These are phyloP conservation scores for Pseudogymnoascus sp. DNA, from an alignment of 2,329 filamentous ascomycete genomes.

Conservation along the genomic window DNA sequence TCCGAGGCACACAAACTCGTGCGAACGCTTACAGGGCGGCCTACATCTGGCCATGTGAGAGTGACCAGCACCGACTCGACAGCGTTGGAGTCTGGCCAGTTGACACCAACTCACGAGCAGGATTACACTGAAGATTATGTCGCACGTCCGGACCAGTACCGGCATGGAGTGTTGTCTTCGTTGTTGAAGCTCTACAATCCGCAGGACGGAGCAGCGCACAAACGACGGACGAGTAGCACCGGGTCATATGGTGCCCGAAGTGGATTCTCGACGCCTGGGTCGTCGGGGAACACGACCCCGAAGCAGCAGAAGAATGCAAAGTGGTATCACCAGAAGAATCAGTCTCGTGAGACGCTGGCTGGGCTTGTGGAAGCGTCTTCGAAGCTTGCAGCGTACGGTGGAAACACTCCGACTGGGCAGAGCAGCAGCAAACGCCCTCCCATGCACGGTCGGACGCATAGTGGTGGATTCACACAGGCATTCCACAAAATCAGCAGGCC, in stretches of 20 bases:
- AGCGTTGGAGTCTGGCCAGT: slow-evolving; percentile 35
- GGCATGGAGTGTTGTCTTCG: slow-evolving; percentile 64
- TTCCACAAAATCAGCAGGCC: slow-evolving; percentile 16
- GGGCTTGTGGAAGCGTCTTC: slow-evolving; percentile 48
- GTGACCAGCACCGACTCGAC: slow-evolving; percentile 14
- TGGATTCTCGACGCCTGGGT: slow-evolving; percentile 37
- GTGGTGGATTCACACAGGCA: slow-evolving; percentile 14
- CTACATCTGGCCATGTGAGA: slow-evolving; percentile 17
- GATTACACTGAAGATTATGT: slow-evolving; percentile 55
- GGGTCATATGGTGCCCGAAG: slow-evolving; percentile 22
- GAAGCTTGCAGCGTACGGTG: slow-evolving; percentile 43
- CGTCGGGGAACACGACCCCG: slow-evolving; percentile 33
- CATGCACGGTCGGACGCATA: slow-evolving; percentile 23
- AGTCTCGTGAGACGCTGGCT: slow-evolving; percentile 40
- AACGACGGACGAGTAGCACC: slow-evolving; percentile 19
- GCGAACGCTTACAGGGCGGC: slow-evolving; percentile 32
- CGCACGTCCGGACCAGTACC: slow-evolving; percentile 59
- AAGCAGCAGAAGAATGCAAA: slow-evolving; percentile 22
- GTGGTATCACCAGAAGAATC: slow-evolving; percentile 33
- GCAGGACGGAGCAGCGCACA: slow-evolving; percentile 29
- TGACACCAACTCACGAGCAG: slow-evolving; percentile 36
- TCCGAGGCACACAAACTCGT: slow-evolving; percentile 40
- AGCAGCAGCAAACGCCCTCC: slow-evolving; percentile 20
- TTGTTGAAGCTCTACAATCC: slow-evolving; percentile 63
- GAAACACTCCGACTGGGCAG: slow-evolving; percentile 17